phyloP scores from a whole-genome alignment of 1,284 basidiomycete genomes.

The Pseudozyma tsukubaensis region DNA sequence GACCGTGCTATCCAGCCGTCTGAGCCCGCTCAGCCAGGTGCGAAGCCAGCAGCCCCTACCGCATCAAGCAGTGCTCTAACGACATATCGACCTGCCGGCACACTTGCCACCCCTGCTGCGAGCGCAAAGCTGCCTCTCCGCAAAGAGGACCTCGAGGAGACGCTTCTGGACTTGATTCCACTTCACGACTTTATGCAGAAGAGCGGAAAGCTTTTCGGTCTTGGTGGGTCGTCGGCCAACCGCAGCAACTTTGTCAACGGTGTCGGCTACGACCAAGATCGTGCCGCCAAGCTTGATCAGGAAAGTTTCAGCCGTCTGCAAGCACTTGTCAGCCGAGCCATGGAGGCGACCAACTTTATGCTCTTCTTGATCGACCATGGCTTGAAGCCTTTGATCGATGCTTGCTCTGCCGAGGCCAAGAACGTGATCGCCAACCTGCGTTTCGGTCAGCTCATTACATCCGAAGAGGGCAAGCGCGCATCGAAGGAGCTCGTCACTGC shows the following conservation, averaged over 20 bases:
- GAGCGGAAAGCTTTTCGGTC: constrained; percentile 62
- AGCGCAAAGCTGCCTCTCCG: constrained; percentile 31
- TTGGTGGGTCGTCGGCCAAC: constrained; percentile 47
- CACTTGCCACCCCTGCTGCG: constrained; percentile 1
- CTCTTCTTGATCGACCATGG: constrained; percentile 91
- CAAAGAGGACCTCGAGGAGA: constrained; percentile 52
- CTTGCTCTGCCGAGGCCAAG: constrained; percentile 51
- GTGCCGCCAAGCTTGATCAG: constrained; percentile 75
- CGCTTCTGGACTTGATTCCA: constrained; percentile 53
- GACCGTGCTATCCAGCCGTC: constrained; percentile 73
- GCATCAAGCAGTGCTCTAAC: constrained; percentile 21
- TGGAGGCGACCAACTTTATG: constrained; percentile 82
- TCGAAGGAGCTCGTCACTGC: constrained; percentile 77
- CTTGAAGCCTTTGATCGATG: constrained; percentile 82
- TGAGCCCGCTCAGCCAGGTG: constrained; percentile 38
- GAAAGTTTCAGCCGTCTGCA: constrained; percentile 80
- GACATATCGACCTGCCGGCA: constrained; percentile 28
- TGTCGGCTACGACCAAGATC: constrained; percentile 44
- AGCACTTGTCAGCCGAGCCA: constrained; percentile 76
- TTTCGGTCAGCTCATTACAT: constrained; percentile 73
- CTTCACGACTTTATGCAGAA: constrained; percentile 61
- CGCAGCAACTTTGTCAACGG: constrained; percentile 33
- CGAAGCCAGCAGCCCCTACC: constrained; percentile 12
- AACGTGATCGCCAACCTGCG: constrained; percentile 45
- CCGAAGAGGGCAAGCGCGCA: constrained; percentile 84